Evolutionary conservation across 495 filamentous ascomycete species (phyloP), one percentile per base, ranked within the genome.

Genomic region (Oidiodendron maius): DNA sequence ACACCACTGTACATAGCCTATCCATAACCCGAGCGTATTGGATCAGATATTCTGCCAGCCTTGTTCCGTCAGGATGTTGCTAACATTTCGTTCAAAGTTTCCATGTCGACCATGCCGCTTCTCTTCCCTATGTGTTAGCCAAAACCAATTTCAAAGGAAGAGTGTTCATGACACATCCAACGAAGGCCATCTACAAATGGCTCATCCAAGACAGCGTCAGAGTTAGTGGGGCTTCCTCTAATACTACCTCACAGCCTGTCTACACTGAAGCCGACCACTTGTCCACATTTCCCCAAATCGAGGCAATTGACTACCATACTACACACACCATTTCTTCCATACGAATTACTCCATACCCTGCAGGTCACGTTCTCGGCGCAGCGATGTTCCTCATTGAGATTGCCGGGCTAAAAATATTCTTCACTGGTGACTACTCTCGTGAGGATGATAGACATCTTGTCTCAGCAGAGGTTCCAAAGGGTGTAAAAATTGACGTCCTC

Each of bases 121-220:
- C 91, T 15, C 75, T 98, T 21, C 93, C 93, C 26, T 98, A 96
- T 65, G 93, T 98, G 47, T 79, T 98, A 61, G 84, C 91, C 50
- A 97, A 98, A 68, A 96, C 93, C 39, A 95, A 94, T 61, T 98
- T 98, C 76, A 83, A 86, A 53, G 93, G 93, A 45, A 81, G 91
- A 22, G 90, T 96, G 48, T 96, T 96, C 70, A 98, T 96, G 91
- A 98, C 93, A 21, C 93, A 97, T 70, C 87, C 93, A 4, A 98
- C 93, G 20, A 96, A 96, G 67, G 93, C 93, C 51, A 98, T 98
- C 66, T 98, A 98, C 76, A 97, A 96, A 72, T 96, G 91, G 90
- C 76, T 98, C 26, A 95, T 97, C 44, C 89, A 95, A 64, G 93
- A 98, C 68, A 90, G 86, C 61, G 86, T 98, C 22, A 83, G 93